Percentiles rank a stretch among this genome's conserved stretches.
Conservation (phyloP, 306 rosid species). For the Lathyrus sativus region DNA sequence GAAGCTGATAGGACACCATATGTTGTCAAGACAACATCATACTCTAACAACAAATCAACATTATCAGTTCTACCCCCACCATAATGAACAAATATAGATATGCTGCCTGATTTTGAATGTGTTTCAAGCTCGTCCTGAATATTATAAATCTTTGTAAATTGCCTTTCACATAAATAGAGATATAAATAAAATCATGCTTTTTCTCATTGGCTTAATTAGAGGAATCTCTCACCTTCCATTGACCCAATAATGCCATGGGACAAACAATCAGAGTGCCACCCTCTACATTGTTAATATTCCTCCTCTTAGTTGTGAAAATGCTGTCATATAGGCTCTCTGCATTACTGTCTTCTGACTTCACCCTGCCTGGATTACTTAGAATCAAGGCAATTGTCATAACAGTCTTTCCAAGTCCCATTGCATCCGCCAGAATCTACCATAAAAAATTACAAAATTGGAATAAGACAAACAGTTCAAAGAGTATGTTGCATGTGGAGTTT, state of each 20-base stretch:
- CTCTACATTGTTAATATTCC: slow-evolving; percentile 36
- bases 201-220: not conserved
- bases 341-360: slow-evolving; percentile 36
- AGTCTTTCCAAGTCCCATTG: slow-evolving; percentile 97
- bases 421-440: slow-evolving; percentile 76
- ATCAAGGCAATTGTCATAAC: slow-evolving; percentile 88
- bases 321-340: not conserved
- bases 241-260: slow-evolving; percentile 90
- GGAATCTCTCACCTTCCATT: slow-evolving; percentile 72
- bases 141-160: slow-evolving; percentile 37
- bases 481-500: slow-evolving; percentile 1
- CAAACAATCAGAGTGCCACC: slow-evolving; percentile 91
- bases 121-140: slow-evolving; percentile 86
- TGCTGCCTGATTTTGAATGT: slow-evolving; percentile 59
- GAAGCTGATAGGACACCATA: slow-evolving; percentile 68
- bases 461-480: slow-evolving; percentile 27
- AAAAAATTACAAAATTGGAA: not conserved
- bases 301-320: slow-evolving; percentile 36
- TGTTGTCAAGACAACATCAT: slow-evolving; percentile 84
- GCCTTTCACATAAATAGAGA: slow-evolving; percentile 9
- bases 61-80: slow-evolving; percentile 68
- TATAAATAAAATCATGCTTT: not conserved
- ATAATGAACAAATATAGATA: slow-evolving; percentile 78
- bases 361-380: slow-evolving; percentile 58
- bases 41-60: slow-evolving; percentile 52